Percentiles rank a stretch among this genome's conserved stretches.
phyloP scores from a whole-genome alignment of 2,329 filamentous ascomycete species.

The Aspergillus sp. region DNA sequence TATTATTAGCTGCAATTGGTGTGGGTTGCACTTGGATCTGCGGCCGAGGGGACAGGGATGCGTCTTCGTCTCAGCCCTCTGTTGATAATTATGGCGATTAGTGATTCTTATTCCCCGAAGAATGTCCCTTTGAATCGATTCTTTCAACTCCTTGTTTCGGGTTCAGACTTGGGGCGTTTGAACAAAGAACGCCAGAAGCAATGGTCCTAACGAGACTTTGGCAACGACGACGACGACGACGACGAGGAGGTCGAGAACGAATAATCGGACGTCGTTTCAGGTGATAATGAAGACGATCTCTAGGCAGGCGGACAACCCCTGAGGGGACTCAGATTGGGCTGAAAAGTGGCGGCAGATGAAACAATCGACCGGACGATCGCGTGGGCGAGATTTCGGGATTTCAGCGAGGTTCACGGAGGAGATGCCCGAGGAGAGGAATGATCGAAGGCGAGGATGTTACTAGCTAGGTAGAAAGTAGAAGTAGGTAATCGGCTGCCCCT shows the following conservation, averaged over 20 bases:
- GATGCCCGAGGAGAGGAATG: constrained; percentile 5
- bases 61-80: constrained; percentile 1
- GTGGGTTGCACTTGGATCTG: constrained; percentile 12
- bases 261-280: constrained; percentile 5
- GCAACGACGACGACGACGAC: background rate
- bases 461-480: too few species aligned
- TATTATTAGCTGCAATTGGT: background rate
- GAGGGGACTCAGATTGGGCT: constrained; percentile 3
- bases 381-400: background rate
- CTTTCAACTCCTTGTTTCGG: background rate
- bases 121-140: background rate
- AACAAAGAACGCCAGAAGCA: background rate
- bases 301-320: background rate
- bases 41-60: constrained; percentile 4
- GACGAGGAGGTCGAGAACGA: background rate
- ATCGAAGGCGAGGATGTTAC: constrained; percentile 1
- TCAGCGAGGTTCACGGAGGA: constrained; percentile 1
- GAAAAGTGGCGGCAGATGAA: constrained; percentile 16
- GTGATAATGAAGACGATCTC: background rate
- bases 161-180: background rate
- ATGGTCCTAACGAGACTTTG: background rate
- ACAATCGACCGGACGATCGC: constrained; percentile 11
- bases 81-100: background rate
- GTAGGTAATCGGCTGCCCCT: background rate
- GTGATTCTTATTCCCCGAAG: background rate